Evolutionary conservation across 805 yeast genomes (phyloP).

Genomic region (Hanseniaspora lindneri): DNA sequence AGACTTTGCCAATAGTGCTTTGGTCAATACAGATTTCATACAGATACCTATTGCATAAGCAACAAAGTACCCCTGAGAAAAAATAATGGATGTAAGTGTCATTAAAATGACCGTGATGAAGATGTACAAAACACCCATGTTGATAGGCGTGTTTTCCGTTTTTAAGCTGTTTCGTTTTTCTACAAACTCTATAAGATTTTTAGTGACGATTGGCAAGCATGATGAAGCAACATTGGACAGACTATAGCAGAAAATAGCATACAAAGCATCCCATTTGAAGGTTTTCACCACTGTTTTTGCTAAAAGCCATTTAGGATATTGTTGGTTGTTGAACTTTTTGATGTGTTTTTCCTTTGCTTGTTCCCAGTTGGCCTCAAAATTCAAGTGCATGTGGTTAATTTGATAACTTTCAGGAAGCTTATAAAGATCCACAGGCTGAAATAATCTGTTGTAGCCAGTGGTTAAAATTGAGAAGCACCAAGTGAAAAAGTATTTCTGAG

Average conservation of each 20-base stretch:
- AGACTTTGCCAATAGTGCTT: constrained; percentile 58
- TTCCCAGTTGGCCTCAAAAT: constrained; percentile 30
- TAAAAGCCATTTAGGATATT: constrained; percentile 28
- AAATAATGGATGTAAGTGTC: constrained; percentile 35
- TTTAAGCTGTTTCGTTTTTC: constrained; percentile 32
- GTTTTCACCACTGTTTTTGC: constrained; percentile 38
- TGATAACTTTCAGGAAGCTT: constrained; percentile 34
- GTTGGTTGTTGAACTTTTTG: constrained; percentile 24
- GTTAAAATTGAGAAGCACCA: constrained; percentile 56
- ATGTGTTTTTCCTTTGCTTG: constrained; percentile 27
- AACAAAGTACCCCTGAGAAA: constrained; percentile 54
- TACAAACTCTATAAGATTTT: constrained; percentile 54
- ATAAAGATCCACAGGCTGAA: constrained; percentile 52
- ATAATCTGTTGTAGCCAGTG: constrained; percentile 61
- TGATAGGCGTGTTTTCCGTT: constrained; percentile 24
- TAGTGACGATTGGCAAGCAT: constrained; percentile 54
- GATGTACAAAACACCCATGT: constrained; percentile 64
- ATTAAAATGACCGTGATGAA: constrained; percentile 55
- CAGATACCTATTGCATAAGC: constrained; percentile 58
- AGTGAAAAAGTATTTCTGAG: constrained; percentile 37
- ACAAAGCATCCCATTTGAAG: constrained; percentile 37
- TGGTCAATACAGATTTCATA: constrained; percentile 57
- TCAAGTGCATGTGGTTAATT: constrained; percentile 33
- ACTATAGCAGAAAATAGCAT: constrained; percentile 35
- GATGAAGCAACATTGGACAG: constrained; percentile 40